Conservation (phyloP, 345 rosid species). For the sweet orange (Citrus sinensis) region DVS_A1.0 CM039168.1:30049001-30049500, state of each 20-base stretch:
- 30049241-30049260: neutral
- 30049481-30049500: neutral
- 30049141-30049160: neutral
- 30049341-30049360: too few species aligned
- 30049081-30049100: neutral
- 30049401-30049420: neutral
- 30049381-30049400: neutral
- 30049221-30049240: neutral
- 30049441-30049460: slow-evolving; percentile 11
- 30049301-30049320: slow-evolving; percentile 10
- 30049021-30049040: neutral
- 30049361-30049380: neutral
- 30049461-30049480: neutral
- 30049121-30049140: neutral
- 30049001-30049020: neutral
- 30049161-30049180: too few species aligned
- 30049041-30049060: neutral
- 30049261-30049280: neutral
- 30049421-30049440: neutral
- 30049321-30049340: neutral
- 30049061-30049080: neutral
- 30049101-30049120: neutral
- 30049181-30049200: too few species aligned
- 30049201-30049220: neutral
- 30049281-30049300: neutral